These are phyloP conservation scores for Odonthalia washingtoniensis DNA, from an alignment of 31 red algal species.

Conservation along the genomic window DNA sequence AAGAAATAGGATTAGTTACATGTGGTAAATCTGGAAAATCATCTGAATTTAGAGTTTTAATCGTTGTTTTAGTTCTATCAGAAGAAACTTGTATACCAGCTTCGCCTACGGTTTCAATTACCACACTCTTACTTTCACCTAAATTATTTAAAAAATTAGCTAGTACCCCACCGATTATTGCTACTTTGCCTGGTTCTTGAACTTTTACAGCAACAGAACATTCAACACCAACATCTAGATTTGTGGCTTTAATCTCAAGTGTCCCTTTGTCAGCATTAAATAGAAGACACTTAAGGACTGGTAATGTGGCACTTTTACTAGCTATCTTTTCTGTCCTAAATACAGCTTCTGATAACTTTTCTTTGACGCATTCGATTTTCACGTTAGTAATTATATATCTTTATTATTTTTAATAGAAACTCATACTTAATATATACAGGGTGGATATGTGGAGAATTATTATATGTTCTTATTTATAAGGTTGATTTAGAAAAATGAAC, in stretches of 20 bases:
- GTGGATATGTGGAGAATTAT: not conserved
- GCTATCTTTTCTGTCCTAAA: not conserved
- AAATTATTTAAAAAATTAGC: not conserved
- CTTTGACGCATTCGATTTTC: conserved; percentile 4
- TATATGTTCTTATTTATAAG: too few species aligned
- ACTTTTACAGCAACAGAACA: conserved; percentile 16
- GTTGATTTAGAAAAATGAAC: too few species aligned
- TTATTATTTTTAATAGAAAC: conserved; percentile 23
- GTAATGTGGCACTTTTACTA: not conserved
- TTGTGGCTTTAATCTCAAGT: not conserved
- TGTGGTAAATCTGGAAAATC: conserved; percentile 22
- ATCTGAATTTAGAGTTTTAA: not conserved
- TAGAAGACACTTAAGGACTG: not conserved
- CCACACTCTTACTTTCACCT: not conserved
- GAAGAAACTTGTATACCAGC: not conserved
- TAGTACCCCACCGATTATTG: not conserved
- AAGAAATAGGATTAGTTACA: not conserved
- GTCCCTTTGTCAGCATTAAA: not conserved
- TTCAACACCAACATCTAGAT: not conserved
- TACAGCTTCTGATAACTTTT: conserved; percentile 8
- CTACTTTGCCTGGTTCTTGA: not conserved
- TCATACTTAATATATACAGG: conserved; percentile 6
- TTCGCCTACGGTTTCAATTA: not conserved
- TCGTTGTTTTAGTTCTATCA: not conserved
- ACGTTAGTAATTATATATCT: conserved; percentile 15